These are phyloP conservation scores for Fusarium sp. DNA, from an alignment of 2,329 filamentous ascomycete genomes.

Conservation along the genomic window DNA sequence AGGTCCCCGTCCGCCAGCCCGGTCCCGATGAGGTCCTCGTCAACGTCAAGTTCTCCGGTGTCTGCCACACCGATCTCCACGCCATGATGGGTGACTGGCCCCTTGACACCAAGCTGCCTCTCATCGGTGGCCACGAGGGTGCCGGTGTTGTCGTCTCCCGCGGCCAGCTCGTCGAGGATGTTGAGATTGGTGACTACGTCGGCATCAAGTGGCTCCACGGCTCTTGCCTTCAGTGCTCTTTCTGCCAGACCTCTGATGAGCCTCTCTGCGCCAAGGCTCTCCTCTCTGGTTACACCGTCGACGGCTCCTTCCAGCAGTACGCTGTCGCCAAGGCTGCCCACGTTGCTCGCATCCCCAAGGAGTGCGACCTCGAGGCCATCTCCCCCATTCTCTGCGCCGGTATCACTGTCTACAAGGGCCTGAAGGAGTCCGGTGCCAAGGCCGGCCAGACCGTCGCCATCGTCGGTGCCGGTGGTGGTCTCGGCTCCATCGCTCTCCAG, in stretches of 20 bases:
- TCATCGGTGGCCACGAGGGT: slow-evolving; percentile 85
- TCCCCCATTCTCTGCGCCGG: slow-evolving; percentile 87
- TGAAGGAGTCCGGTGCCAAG: slow-evolving; percentile 82
- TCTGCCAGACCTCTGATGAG: slow-evolving; percentile 85
- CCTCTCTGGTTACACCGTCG: slow-evolving; percentile 92
- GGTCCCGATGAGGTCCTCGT: slow-evolving; percentile 91
- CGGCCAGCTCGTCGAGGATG: slow-evolving; percentile 80
- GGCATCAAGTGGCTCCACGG: slow-evolving; percentile 96
- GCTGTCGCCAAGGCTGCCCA: slow-evolving; percentile 87
- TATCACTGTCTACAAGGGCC: slow-evolving; percentile 90
- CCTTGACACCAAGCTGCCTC: slow-evolving; percentile 81
- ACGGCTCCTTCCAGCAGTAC: slow-evolving; percentile 95
- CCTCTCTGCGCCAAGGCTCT: slow-evolving; percentile 81
- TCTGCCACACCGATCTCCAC: slow-evolving; percentile 87
- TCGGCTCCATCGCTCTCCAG: slow-evolving; percentile 83
- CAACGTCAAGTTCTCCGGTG: slow-evolving; percentile 90
- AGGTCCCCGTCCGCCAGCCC: slow-evolving; percentile 84
- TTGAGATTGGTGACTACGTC: slow-evolving; percentile 85
- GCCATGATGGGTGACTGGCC: slow-evolving; percentile 94
- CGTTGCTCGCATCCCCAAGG: slow-evolving; percentile 84
- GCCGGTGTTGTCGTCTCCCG: slow-evolving; percentile 86
- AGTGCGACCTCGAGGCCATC: slow-evolving; percentile 79
- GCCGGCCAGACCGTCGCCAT: slow-evolving; percentile 86
- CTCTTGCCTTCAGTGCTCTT: slow-evolving; percentile 84
- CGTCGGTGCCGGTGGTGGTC: slow-evolving; percentile 86